Conservation (phyloP, 208 protist species). For the Leishmania martiniquensis region DNA sequence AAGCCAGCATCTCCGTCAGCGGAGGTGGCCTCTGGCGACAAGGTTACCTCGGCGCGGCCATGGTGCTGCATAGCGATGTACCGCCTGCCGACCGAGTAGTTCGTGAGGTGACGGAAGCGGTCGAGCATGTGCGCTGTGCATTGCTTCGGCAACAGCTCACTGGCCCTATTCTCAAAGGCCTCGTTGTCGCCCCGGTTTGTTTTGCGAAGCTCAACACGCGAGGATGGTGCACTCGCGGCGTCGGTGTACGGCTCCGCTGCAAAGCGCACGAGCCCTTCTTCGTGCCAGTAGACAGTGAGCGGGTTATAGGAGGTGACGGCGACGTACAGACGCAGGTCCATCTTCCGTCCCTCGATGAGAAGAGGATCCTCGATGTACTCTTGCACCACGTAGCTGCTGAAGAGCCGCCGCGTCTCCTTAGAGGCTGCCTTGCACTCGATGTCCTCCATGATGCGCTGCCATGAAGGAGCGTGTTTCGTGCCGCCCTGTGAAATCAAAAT, state of each 20-base stretch:
- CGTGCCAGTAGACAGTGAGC: constrained; percentile 88
- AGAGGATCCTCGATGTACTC: constrained; percentile 94
- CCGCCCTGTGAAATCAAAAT: constrained; percentile 79
- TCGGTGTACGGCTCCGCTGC: constrained; percentile 90
- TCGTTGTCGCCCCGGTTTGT: background rate
- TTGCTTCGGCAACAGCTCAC: background rate
- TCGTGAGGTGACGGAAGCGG: constrained; percentile 92
- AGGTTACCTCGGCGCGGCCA: background rate
- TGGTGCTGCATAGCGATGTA: constrained; percentile 29
- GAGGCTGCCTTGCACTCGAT: constrained; percentile 52
- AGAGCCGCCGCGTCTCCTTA: constrained; percentile 28
- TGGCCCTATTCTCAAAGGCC: too few species aligned
- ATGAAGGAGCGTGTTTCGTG: constrained; percentile 35
- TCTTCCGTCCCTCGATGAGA: constrained; percentile 94
- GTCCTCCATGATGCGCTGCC: constrained; percentile 51
- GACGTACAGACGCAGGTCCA: constrained; percentile 96
- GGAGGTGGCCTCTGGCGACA: background rate
- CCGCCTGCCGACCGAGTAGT: constrained; percentile 89
- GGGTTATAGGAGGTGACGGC: constrained; percentile 91
- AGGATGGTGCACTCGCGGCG: background rate
- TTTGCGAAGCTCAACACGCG: constrained; percentile 1
- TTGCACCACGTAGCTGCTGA: constrained; percentile 90
- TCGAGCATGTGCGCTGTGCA: constrained; percentile 15
- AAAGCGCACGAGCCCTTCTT: constrained; percentile 95
- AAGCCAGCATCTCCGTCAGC: background rate